phyloP scores from a whole-genome alignment of 2,329 filamentous ascomycete species.

The Arthrobotrys entomopaga region DNA sequence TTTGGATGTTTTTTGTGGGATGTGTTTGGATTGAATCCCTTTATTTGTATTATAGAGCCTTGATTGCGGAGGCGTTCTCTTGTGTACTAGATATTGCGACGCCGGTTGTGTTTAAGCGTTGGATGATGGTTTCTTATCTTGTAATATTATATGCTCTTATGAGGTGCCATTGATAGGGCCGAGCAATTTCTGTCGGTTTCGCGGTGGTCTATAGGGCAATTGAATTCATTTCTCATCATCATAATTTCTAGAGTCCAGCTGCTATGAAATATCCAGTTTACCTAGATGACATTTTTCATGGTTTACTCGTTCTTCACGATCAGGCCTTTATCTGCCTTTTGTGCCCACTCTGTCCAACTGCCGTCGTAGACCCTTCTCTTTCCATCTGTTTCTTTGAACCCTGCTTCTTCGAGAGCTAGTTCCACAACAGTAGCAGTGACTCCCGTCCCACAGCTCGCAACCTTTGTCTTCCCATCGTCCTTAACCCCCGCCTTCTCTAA shows the following conservation, averaged over 20 bases:
- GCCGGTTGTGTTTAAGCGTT: not conserved
- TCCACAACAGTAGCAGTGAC: slow-evolving; percentile 94
- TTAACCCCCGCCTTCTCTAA: slow-evolving; percentile 85
- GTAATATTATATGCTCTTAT: slow-evolving; percentile 34
- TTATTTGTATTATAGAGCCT: slow-evolving; percentile 2
- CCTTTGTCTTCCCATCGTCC: slow-evolving; percentile 76
- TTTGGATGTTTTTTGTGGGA: slow-evolving; percentile 18
- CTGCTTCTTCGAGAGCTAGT: slow-evolving; percentile 81
- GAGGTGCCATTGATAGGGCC: slow-evolving; percentile 14
- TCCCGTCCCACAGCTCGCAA: slow-evolving; percentile 90
- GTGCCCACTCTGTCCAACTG: slow-evolving; percentile 78
- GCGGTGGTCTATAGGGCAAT: slow-evolving; percentile 10
- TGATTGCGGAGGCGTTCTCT: slow-evolving; percentile 6
- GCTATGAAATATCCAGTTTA: not conserved
- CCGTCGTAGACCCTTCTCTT: slow-evolving; percentile 88
- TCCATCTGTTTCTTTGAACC: slow-evolving; percentile 72
- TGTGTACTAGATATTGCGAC: slow-evolving; percentile 14
- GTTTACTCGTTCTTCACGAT: slow-evolving; percentile 37
- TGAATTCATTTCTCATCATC: slow-evolving; percentile 4
- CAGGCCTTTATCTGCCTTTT: slow-evolving; percentile 32
- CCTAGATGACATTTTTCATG: not conserved
- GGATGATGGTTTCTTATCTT: slow-evolving; percentile 13
- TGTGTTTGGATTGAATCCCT: slow-evolving; percentile 9
- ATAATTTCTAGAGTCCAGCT: not conserved
- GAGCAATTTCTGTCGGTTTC: slow-evolving; percentile 41